A percentile compares a stretch with the other conserved stretches of the same genome.
phyloP scores from a whole-genome alignment of 176 grass and related monocot genomes.

The Rhipidocladum racemiflorum region DNA sequence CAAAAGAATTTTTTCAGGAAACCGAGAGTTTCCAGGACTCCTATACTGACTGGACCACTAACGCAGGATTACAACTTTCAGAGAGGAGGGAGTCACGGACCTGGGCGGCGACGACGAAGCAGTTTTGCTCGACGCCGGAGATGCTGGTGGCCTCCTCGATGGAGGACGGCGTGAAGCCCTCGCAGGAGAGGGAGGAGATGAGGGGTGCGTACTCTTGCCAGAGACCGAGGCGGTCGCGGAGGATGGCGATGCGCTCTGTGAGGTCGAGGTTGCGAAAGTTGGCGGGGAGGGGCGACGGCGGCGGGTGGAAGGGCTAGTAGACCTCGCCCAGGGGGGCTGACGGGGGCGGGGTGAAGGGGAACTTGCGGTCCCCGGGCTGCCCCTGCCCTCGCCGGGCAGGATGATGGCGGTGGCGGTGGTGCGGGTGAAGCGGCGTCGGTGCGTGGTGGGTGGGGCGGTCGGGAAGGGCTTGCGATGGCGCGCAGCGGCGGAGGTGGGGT shows the following conservation, averaged over 20 bases:
- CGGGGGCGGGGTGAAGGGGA: conserved; percentile 54
- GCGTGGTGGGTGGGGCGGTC: not conserved
- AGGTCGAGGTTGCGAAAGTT: conserved; percentile 48
- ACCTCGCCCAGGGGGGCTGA: conserved; percentile 42
- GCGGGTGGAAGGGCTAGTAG: conserved; percentile 80
- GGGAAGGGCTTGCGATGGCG: not conserved
- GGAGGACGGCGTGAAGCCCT: conserved; percentile 78
- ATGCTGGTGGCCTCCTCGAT: conserved; percentile 81
- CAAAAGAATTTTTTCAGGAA: too few relatives aligned
- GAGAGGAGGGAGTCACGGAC: conserved; percentile 69
- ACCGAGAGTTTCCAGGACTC: too few relatives aligned
- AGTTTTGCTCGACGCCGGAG: conserved; percentile 77
- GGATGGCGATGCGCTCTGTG: conserved; percentile 56
- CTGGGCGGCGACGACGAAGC: conserved; percentile 61
- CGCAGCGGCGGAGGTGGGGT: conserved; percentile 19
- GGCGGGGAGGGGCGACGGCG: conserved; percentile 48
- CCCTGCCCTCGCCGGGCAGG: conserved; percentile 17
- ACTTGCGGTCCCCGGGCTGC: conserved; percentile 19
- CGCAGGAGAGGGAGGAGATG: conserved; percentile 49
- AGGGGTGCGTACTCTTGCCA: conserved; percentile 91
- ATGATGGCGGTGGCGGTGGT: conserved; percentile 32
- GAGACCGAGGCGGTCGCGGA: conserved; percentile 58
- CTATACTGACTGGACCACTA: too few relatives aligned
- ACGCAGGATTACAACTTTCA: too few relatives aligned
- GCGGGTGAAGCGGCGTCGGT: conserved; percentile 18